Conservation (phyloP, 75 land plant species). For the Larix kaempferi region DNA sequence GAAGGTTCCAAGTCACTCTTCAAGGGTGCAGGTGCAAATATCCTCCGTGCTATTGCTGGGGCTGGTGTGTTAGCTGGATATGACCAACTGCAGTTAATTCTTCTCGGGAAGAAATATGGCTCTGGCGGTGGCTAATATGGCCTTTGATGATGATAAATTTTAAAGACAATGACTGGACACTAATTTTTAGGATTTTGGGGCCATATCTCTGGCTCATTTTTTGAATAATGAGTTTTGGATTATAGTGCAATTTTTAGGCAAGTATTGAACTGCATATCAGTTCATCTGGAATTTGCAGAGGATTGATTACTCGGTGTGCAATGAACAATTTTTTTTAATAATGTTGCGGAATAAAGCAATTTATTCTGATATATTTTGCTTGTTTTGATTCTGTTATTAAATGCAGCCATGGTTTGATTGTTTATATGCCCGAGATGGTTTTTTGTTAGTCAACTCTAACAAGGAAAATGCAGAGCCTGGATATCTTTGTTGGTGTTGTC, state of each 20-base stretch:
- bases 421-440: too few species aligned
- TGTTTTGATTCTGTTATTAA: too few species aligned
- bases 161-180: too few species aligned
- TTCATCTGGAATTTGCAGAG: neutral
- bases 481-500: too few species aligned
- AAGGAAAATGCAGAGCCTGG: too few species aligned
- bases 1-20: constrained; percentile 66
- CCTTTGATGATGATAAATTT: neutral
- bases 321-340: too few species aligned
- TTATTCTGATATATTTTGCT: too few species aligned
- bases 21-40: constrained; percentile 75
- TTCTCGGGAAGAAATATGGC: constrained; percentile 44
- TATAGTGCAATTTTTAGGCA: neutral
- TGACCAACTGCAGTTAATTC: constrained; percentile 26
- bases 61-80: constrained; percentile 72
- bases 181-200: neutral
- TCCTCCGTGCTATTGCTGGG: constrained; percentile 71
- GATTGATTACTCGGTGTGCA: too few species aligned
- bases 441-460: too few species aligned
- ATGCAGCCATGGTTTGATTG: too few species aligned
- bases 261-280: neutral
- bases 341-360: too few species aligned
- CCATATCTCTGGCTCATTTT: neutral
- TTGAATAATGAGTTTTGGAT: neutral
- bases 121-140: constrained; percentile 30